These are phyloP conservation scores for Parathielavia hyrcaniae DNA, from an alignment of 495 filamentous ascomycete genomes.

Conservation along the genomic window DNA sequence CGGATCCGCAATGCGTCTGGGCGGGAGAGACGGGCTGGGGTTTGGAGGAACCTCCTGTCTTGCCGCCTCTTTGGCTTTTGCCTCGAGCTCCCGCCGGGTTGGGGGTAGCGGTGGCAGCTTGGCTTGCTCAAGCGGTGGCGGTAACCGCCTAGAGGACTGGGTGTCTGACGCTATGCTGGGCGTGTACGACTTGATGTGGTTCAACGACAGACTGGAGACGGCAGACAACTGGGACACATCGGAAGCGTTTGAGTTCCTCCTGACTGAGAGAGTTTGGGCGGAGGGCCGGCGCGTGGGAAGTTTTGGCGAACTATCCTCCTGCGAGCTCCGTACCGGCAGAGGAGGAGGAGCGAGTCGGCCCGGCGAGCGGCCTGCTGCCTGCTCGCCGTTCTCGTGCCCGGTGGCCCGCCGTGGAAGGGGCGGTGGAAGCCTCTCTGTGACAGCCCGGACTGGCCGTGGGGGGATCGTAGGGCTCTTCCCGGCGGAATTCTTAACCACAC, in stretches of 20 bases:
- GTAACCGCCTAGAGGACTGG: constrained; percentile 36
- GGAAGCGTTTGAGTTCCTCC: constrained; percentile 44
- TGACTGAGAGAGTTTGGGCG: constrained; percentile 25
- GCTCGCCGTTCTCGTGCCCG: constrained; percentile 18
- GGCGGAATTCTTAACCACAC: constrained; percentile 6
- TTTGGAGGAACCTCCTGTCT: neutral
- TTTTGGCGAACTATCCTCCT: constrained; percentile 33
- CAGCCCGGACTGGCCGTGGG: constrained; percentile 29
- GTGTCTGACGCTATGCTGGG: constrained; percentile 30
- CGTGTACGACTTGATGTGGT: constrained; percentile 27
- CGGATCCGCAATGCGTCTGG: constrained; percentile 26
- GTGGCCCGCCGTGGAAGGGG: constrained; percentile 39
- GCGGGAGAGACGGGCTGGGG: constrained; percentile 25
- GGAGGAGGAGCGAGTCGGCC: constrained; percentile 34
- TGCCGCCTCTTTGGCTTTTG: constrained; percentile 37
- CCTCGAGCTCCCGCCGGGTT: constrained; percentile 41
- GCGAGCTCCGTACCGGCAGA: constrained; percentile 33
- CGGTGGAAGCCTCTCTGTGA: constrained; percentile 28
- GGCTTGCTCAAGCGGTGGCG: constrained; percentile 45
- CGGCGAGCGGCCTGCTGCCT: constrained; percentile 5
- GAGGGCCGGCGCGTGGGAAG: constrained; percentile 41
- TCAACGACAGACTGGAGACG: constrained; percentile 40
- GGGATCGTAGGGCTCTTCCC: constrained; percentile 35
- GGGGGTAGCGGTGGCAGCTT: constrained; percentile 47
- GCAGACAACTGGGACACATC: constrained; percentile 42